Base-by-base conservation (phyloP, 164 flowering plant species). In the Litsea cubeba region DNA sequence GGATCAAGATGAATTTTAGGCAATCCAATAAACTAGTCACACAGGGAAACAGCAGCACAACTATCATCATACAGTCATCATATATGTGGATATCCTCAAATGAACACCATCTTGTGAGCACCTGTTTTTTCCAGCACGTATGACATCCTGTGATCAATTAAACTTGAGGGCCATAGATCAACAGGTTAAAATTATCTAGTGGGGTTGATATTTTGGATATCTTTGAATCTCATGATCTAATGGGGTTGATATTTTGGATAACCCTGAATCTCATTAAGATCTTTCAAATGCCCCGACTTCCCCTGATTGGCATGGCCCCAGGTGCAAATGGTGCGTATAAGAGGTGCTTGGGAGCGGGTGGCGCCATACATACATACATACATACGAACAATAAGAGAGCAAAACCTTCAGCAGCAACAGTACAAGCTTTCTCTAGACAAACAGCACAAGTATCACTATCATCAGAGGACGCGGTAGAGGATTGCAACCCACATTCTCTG, bases 321-420 rank as follows among this genome's bases (percentile, higher is more conserved):
- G 10, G 46, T 35, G 46, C 7, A 3, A n/a, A 17, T 32, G 15
- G 49, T 5, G 22, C 8, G 1, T 20, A 12, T 6, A 6, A 64
- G 24, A 64, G 15, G 30, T 18, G 18, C 54, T 49, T n/a, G 2
- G n/a, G n/a, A 10, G 18, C 4, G 0, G 10, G 12, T 50, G 10
- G 49, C 20, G 7, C 22, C n/a, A 69, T 7, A 35, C 46, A 35
- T 35, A 40, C 22, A 50, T 68, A 68, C 32, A 4, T n/a, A n/a
- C n/a, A n/a, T 5, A 30, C 5, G 7, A 35, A 58, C 8, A 22
- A 66, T 24, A 57, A 76, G 65, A 63, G 62, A 75, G 35, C 81
- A 74, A 74, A 12, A 95, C 99, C 99, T 90, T 95, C 97, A 71
- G 98, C 91, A 71, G 99, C 96, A 6, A 93, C 98, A 72, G 83